Conservation (phyloP, 495 filamentous ascomycete genomes). For the Chaetomium fimeti region DNA sequence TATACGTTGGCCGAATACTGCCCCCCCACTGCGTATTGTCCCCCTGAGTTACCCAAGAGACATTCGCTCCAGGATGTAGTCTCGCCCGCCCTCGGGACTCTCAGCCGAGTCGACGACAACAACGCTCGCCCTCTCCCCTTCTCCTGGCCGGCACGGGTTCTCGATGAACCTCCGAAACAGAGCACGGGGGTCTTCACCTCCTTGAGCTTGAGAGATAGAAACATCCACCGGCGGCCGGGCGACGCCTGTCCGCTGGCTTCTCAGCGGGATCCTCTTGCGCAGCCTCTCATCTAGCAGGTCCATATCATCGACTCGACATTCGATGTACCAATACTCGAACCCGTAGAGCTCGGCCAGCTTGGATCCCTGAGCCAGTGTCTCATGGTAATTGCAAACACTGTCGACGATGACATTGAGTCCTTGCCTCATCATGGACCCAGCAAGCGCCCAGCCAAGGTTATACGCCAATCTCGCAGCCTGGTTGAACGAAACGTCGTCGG, state of each 20-base stretch:
- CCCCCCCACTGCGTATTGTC: background rate
- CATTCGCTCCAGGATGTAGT: background rate
- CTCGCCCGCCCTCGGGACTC: background rate
- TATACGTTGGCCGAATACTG: no score
- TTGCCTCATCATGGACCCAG: background rate
- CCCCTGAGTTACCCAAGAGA: background rate
- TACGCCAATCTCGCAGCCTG: background rate
- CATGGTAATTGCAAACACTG: background rate
- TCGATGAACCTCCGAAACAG: background rate
- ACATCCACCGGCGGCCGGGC: background rate
- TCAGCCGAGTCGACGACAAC: background rate
- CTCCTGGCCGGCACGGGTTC: background rate
- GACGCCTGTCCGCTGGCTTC: background rate
- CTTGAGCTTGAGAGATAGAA: background rate
- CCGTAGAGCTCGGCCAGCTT: background rate
- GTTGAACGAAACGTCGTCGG: background rate
- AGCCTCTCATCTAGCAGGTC: background rate
- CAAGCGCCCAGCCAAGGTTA: background rate
- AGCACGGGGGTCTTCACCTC: background rate
- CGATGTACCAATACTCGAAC: background rate
- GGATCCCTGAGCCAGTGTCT: background rate
- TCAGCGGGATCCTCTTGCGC: background rate
- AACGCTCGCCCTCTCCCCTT: background rate
- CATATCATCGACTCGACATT: background rate
- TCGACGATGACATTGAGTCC: background rate